Percentiles rank a stretch among this genome's conserved stretches.
These are phyloP conservation scores for Cryphonectria japonica DNA, from an alignment of 2,329 filamentous ascomycete genomes.

Conservation along the genomic window DNA sequence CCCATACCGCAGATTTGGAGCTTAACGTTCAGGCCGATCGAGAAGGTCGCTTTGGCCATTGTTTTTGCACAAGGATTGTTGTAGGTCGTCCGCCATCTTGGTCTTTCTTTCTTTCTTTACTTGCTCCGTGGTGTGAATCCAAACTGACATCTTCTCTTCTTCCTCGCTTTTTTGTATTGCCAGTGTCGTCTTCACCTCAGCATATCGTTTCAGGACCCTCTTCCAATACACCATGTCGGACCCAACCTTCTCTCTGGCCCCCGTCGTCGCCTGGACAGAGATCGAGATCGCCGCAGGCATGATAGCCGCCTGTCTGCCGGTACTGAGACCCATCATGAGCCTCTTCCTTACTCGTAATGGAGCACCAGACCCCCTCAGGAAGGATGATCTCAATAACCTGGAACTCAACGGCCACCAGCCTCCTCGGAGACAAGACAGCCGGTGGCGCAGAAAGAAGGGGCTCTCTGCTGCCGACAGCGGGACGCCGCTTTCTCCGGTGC, in stretches of 20 bases:
- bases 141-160: background rate
- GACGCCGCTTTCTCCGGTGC: conserved; percentile 3
- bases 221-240: conserved; percentile 47
- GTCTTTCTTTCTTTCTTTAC: background rate
- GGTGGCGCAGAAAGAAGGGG: conserved; percentile 18
- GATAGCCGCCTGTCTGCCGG: conserved; percentile 57
- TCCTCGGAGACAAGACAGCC: background rate
- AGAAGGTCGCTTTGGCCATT: conserved; percentile 49
- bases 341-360: conserved; percentile 34
- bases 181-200: conserved; percentile 52
- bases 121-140: background rate
- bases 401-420: background rate
- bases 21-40: conserved; percentile 44
- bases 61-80: conserved; percentile 52
- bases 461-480: conserved; percentile 24
- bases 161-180: background rate
- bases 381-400: conserved; percentile 36
- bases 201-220: conserved; percentile 51
- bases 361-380: conserved; percentile 31
- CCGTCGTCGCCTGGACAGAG: conserved; percentile 51
- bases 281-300: conserved; percentile 56
- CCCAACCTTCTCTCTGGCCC: conserved; percentile 51
- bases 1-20: conserved; percentile 52
- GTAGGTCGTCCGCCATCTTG: conserved; percentile 36
- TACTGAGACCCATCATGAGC: conserved; percentile 51